phyloP scores from a whole-genome alignment of 352 stramenopile species.

The Paralagenidium karlingii region DNA sequence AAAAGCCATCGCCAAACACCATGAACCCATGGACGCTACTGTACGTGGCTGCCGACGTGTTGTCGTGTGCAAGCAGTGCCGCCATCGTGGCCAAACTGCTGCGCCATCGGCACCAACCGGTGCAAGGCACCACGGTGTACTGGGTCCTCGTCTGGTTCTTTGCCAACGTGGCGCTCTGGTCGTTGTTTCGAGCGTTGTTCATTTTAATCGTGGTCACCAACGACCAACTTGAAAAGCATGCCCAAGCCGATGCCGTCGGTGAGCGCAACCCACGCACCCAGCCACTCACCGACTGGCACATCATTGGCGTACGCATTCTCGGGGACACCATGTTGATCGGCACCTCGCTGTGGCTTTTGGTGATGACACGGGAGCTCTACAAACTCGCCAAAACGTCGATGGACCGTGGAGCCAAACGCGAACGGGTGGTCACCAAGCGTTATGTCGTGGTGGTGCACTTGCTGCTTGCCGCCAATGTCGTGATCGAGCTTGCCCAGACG shows the following conservation, averaged over 20 bases:
- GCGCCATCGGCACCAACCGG: conserved; percentile 16
- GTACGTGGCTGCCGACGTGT: conserved; percentile 23
- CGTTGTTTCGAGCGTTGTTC: conserved; percentile 28
- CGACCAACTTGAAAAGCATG: conserved; percentile 4
- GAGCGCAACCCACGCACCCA: too few species aligned
- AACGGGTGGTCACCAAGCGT: conserved; percentile 8
- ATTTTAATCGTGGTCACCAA: conserved; percentile 18
- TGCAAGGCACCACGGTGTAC: conserved; percentile 22
- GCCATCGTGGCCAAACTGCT: too few species aligned
- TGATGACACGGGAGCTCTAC: conserved; percentile 27
- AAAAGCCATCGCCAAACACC: too few species aligned
- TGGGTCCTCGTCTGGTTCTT: conserved; percentile 45
- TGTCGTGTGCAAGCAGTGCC: conserved; percentile 20
- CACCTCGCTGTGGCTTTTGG: conserved; percentile 31
- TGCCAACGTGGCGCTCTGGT: conserved; percentile 44
- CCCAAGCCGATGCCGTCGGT: conserved; percentile 19
- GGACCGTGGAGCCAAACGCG: conserved; percentile 15
- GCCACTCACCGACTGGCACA: too few species aligned
- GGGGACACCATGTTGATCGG: conserved; percentile 27
- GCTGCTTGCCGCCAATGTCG: conserved; percentile 10
- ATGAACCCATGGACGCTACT: conserved; percentile 42
- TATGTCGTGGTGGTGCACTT: conserved; percentile 24
- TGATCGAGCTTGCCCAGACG: conserved; percentile 24
- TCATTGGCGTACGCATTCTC: conserved; percentile 19
- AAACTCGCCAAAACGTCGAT: conserved; percentile 20